Percentiles rank a stretch among this genome's conserved stretches.
phyloP scores from a whole-genome alignment of 805 yeast genomes.

The Kluyveromyces wickerhamii region DNA sequence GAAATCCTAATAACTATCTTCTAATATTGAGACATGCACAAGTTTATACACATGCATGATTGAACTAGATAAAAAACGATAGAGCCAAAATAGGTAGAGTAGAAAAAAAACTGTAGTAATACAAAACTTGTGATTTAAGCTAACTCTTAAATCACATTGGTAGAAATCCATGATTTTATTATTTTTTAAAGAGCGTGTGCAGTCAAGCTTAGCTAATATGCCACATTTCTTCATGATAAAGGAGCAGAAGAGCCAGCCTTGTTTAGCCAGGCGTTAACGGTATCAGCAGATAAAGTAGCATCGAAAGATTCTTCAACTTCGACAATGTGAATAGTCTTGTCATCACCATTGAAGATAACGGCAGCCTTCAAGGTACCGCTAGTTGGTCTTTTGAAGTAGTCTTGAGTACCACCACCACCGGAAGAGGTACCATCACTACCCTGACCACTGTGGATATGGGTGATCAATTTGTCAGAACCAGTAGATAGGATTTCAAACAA shows the following conservation, averaged over 20 bases:
- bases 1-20: no score
- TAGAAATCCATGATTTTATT: no score
- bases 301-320: conserved; percentile 53
- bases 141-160: no score
- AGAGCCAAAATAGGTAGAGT: no score
- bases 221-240: no score
- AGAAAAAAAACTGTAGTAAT: no score
- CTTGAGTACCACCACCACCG: conserved; percentile 85
- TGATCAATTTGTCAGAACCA: conserved; percentile 67
- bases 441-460: conserved; percentile 81
- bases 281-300: conserved; percentile 43
- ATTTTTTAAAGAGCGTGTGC: no score
- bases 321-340: conserved; percentile 45
- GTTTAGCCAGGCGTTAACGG: conserved; percentile 54
- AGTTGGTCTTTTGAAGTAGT: conserved; percentile 85
- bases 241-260: conserved; percentile 42
- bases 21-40: no score
- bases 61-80: no score
- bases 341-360: conserved; percentile 57
- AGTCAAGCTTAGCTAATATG: no score
- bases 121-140: no score
- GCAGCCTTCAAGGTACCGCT: conserved; percentile 78
- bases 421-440: conserved; percentile 46
- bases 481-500: conserved; percentile 78
- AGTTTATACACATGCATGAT: no score